A percentile compares a stretch with the other conserved stretches of the same genome.
Evolutionary conservation across 1,284 basidiomycete genomes (phyloP).

Genomic region (Leccinum fuscescens): DNA sequence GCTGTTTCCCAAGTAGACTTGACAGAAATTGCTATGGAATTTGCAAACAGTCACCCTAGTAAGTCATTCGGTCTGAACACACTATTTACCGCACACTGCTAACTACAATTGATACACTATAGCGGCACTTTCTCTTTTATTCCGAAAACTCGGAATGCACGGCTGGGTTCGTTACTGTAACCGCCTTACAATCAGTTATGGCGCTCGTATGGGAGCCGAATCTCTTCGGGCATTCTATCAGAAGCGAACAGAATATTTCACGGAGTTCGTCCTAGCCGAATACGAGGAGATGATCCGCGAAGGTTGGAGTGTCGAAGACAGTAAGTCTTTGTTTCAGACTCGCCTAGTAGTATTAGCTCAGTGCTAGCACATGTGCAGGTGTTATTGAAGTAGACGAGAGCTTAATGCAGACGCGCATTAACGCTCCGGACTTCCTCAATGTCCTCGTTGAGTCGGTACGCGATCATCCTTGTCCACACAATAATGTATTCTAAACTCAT

Average conservation of each 20-base stretch:
- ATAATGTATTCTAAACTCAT: no score
- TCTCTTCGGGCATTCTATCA: background rate
- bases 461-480: background rate
- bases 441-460: background rate
- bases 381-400: background rate
- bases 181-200: background rate
- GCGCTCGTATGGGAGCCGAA: background rate
- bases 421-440: background rate
- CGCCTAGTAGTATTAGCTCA: no score
- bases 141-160: background rate
- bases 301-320: background rate
- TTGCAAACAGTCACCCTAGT: background rate
- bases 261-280: background rate
- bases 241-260: background rate
- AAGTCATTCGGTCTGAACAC: background rate
- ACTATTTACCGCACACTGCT: no score
- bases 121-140: background rate
- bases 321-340: background rate
- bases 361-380: background rate
- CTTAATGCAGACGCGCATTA: background rate
- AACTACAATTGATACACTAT: background rate
- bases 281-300: background rate
- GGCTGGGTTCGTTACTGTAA: background rate
- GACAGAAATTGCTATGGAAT: background rate
- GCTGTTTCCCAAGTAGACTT: background rate